Evolutionary conservation across 371 early-diverging fungal genomes (phyloP).

Genomic region (Lichtheimia ornata): DNA sequence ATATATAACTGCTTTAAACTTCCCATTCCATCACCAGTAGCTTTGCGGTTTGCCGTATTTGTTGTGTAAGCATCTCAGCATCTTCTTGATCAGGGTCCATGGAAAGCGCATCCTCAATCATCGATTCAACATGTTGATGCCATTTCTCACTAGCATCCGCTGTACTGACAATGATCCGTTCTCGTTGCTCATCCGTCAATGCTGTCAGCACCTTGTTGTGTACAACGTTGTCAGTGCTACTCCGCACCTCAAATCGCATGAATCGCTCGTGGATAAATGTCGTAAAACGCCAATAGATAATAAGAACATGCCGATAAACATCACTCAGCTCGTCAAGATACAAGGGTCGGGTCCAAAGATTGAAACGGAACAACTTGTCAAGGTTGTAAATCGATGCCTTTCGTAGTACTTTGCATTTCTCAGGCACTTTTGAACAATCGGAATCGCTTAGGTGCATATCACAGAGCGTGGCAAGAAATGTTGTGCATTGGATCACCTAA

Average conservation of each 20-base stretch:
- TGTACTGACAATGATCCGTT: background rate
- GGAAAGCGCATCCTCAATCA: slow-evolving; percentile 10
- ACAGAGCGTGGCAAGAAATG: slow-evolving; percentile 17
- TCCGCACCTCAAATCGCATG: slow-evolving; percentile 11
- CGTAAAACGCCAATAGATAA: slow-evolving; percentile 11
- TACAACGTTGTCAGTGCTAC: background rate
- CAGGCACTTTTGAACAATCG: slow-evolving; percentile 9
- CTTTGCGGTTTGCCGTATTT: background rate
- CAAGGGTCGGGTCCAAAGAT: slow-evolving; percentile 16
- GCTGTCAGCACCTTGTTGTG: slow-evolving; percentile 1
- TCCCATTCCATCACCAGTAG: slow-evolving; percentile 1
- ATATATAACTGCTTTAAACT: background rate
- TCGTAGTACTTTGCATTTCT: slow-evolving; percentile 7
- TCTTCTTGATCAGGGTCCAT: background rate
- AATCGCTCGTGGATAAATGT: slow-evolving; percentile 13
- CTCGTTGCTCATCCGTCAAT: background rate
- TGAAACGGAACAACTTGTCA: slow-evolving; percentile 16
- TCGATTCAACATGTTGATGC: slow-evolving; percentile 7
- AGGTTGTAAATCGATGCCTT: background rate
- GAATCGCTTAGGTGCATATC: slow-evolving; percentile 16
- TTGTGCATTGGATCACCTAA: slow-evolving; percentile 14
- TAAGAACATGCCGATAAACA: slow-evolving; percentile 14
- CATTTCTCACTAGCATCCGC: slow-evolving; percentile 2
- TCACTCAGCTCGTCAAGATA: slow-evolving; percentile 1
- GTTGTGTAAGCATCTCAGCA: background rate